Conservation (phyloP, 352 stramenopile species). For the Phytophthora crassamura region DNA sequence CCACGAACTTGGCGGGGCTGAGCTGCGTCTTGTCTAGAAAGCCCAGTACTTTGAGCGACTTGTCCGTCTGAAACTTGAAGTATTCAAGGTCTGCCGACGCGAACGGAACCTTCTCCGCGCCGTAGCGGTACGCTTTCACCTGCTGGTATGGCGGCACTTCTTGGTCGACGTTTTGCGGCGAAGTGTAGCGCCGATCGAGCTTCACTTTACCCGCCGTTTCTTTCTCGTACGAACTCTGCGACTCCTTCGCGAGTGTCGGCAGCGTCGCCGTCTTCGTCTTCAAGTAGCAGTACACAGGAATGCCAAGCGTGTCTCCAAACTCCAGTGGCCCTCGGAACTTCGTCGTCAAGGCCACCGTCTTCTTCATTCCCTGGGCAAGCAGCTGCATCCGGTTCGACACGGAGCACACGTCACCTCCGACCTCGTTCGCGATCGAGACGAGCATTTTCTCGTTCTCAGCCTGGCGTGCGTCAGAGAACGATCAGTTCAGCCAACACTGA, state of each 20-base stretch:
- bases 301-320: conserved; percentile 67
- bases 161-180: conserved; percentile 69
- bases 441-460: conserved; percentile 89
- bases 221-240: conserved; percentile 68
- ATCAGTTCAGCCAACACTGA: neutral
- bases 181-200: conserved; percentile 77
- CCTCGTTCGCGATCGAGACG: conserved; percentile 76
- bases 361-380: conserved; percentile 81
- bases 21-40: conserved; percentile 69
- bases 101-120: conserved; percentile 81
- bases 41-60: conserved; percentile 75
- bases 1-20: conserved; percentile 64
- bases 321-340: conserved; percentile 83
- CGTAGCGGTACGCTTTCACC: conserved; percentile 85
- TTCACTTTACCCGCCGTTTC: conserved; percentile 65
- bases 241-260: conserved; percentile 79
- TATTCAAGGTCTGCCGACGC: conserved; percentile 80
- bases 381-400: conserved; percentile 79
- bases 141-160: conserved; percentile 74
- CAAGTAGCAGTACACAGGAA: conserved; percentile 81
- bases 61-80: conserved; percentile 85
- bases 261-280: conserved; percentile 80
- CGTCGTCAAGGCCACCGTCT: conserved; percentile 67
- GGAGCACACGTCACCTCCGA: conserved; percentile 69
- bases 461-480: conserved; percentile 20